Conservation (phyloP, 768 basidiomycete species). For the Pholiota molesta region DNA sequence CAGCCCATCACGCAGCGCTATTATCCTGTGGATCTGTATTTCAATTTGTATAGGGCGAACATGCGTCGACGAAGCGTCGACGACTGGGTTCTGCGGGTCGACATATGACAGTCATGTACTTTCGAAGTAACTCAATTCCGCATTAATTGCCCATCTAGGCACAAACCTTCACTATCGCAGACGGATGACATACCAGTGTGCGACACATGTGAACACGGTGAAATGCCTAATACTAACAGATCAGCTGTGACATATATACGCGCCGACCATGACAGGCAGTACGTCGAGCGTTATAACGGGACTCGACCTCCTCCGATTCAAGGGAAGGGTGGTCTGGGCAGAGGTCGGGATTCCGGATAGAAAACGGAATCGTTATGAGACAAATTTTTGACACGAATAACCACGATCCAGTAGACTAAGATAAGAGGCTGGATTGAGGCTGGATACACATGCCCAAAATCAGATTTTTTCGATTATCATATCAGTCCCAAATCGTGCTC, state of each 20-base stretch:
- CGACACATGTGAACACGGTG: not conserved
- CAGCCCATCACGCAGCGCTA: not conserved
- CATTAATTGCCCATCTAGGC: slow-evolving; percentile 3
- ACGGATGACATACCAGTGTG: not conserved
- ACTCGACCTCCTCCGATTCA: not conserved
- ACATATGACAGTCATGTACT: not conserved
- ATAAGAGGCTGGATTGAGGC: too few species aligned
- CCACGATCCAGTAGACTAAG: too few species aligned
- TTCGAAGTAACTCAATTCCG: not conserved
- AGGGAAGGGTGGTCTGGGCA: too few species aligned
- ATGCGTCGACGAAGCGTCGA: not conserved
- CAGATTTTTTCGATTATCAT: too few species aligned
- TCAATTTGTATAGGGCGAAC: not conserved
- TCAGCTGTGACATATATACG: not conserved
- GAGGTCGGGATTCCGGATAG: too few species aligned
- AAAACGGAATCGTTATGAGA: too few species aligned
- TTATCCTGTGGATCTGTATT: not conserved
- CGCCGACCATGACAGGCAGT: not conserved
- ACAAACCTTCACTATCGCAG: slow-evolving; percentile 5
- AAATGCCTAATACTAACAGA: too few species aligned
- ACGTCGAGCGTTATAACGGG: not conserved
- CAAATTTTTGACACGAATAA: too few species aligned
- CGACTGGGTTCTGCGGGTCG: not conserved
- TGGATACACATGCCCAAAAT: too few species aligned
- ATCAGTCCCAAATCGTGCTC: not conserved